phyloP scores from a whole-genome alignment of 192 early-diverging fungal genomes.

The Tieghemiomyces parasiticus region DNA sequence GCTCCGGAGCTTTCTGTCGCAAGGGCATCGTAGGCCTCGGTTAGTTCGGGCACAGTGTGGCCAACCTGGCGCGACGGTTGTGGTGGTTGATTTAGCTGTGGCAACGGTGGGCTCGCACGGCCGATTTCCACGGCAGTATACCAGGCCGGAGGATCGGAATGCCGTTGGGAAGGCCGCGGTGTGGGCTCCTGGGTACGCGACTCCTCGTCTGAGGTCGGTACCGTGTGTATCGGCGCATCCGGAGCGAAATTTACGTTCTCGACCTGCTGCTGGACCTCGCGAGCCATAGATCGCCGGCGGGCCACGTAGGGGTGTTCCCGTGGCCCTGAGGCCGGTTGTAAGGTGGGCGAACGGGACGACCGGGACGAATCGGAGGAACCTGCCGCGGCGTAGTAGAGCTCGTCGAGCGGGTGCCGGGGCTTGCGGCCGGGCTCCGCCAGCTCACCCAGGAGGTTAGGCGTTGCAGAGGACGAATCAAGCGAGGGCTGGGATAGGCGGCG shows the following conservation, averaged over 20 bases:
- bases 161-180: no score
- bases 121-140: no score
- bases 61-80: no score
- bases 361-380: background rate
- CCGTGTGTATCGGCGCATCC: no score
- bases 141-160: no score
- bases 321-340: background rate
- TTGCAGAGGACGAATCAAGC: background rate
- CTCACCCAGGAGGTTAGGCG: background rate
- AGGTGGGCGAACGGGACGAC: background rate
- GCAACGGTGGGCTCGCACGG: no score
- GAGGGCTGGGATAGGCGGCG: slow-evolving; percentile 3
- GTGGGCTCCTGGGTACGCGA: no score
- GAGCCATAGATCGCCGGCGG: background rate
- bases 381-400: slow-evolving; percentile 4
- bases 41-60: background rate
- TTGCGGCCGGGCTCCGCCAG: background rate
- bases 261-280: no score
- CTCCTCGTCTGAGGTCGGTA: no score
- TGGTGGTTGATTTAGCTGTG: no score
- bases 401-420: background rate
- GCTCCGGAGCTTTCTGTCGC: background rate
- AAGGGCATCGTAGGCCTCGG: background rate
- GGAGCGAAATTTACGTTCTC: no score
- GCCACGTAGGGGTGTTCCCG: background rate